Evolutionary conservation across 2,329 filamentous ascomycete species (phyloP).

Genomic region (Myriosclerotinia duriaeana): DNA sequence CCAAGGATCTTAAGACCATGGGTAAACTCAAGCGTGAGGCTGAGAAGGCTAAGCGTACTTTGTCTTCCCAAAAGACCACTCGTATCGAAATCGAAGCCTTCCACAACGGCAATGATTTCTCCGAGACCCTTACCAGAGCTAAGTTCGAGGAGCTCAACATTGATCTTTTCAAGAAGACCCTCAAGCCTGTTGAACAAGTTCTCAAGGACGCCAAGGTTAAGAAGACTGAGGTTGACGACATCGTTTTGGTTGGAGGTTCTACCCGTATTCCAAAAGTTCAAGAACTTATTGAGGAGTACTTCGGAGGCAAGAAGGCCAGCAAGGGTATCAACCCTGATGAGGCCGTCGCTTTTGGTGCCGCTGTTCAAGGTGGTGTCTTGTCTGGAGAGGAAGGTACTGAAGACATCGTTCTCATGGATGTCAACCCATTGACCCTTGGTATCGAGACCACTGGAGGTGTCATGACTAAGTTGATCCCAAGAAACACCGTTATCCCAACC

Average conservation of each 20-base stretch:
- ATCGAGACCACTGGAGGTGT: constrained; percentile 97
- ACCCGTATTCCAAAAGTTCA: constrained; percentile 99
- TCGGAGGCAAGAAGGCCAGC: constrained; percentile 91
- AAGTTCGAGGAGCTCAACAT: constrained; percentile 99
- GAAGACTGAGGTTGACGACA: constrained; percentile 93
- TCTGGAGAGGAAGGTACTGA: constrained; percentile 80
- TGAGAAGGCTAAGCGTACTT: constrained; percentile 98
- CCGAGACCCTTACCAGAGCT: constrained; percentile 94
- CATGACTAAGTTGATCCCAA: constrained; percentile 95
- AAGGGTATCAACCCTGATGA: constrained; percentile 99
- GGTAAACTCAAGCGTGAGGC: constrained; percentile 99
- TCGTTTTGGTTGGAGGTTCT: constrained; percentile 96
- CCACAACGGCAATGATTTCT: constrained; percentile 96
- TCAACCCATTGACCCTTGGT: constrained; percentile 93
- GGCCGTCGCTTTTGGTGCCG: constrained; percentile 96
- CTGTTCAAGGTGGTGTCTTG: constrained; percentile 94
- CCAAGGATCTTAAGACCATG: constrained; percentile 96
- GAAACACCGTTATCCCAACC: constrained; percentile 91
- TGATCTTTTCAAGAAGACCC: constrained; percentile 98
- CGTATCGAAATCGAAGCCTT: constrained; percentile 97
- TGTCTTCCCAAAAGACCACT: constrained; percentile 90
- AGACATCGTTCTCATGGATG: constrained; percentile 91
- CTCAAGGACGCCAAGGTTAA: constrained; percentile 97
- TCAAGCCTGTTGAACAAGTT: constrained; percentile 98
- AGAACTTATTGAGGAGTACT: constrained; percentile 91